phyloP scores from a whole-genome alignment of 805 yeast genomes.

The Cyberlindnera euphorbiiphila region DNA sequence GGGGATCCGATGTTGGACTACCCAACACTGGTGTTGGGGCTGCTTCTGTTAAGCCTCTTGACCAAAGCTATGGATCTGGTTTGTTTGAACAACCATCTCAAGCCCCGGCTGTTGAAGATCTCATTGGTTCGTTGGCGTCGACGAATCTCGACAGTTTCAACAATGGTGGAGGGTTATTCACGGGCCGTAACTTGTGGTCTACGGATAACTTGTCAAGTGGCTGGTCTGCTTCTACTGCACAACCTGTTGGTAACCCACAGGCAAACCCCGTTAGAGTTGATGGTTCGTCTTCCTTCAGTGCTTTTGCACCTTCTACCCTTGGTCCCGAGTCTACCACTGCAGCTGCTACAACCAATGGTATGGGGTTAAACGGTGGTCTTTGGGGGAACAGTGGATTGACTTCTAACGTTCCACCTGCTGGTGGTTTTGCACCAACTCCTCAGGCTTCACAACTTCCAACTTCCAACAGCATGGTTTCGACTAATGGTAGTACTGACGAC shows the following conservation, averaged over 20 bases:
- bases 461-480: too few relatives aligned
- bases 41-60: slow-evolving; percentile 2
- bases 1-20: slow-evolving; percentile 4
- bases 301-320: background rate
- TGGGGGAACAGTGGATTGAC: too few relatives aligned
- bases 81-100: slow-evolving; percentile 5
- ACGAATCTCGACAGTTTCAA: slow-evolving; percentile 10
- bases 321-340: background rate
- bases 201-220: slow-evolving; percentile 6
- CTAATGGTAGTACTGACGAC: slow-evolving; percentile 4
- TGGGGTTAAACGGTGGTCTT: background rate
- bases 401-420: too few relatives aligned
- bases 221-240: slow-evolving; percentile 1
- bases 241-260: too few relatives aligned
- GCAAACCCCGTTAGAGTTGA: too few relatives aligned
- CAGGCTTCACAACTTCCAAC: background rate
- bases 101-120: slow-evolving; percentile 7
- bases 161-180: slow-evolving; percentile 7
- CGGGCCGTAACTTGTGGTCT: slow-evolving; percentile 8
- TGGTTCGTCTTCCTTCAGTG: too few relatives aligned
- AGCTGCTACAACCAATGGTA: background rate
- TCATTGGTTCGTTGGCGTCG: slow-evolving; percentile 4
- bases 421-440: background rate
- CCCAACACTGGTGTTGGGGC: slow-evolving; percentile 1
- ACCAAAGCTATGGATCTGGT: slow-evolving; percentile 1